These are phyloP conservation scores for Kluyveromyces marxianus DNA, from an alignment of 1,139 yeast species.

Conservation along the genomic window DNA sequence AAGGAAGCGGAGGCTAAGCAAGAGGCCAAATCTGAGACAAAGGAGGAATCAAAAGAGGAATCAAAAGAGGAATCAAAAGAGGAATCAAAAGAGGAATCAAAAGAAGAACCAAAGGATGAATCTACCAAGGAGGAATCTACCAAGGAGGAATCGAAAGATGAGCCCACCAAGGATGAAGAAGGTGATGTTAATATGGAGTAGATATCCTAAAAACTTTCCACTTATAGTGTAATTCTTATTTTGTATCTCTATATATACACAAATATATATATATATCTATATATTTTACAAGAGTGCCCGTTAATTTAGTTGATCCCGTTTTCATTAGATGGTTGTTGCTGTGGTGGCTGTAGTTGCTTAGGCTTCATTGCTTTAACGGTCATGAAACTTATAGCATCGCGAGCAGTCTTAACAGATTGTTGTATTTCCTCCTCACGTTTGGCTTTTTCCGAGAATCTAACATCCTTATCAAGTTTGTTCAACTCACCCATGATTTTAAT, in stretches of 20 bases:
- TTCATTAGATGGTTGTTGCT: too few relatives aligned
- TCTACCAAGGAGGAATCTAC: not conserved
- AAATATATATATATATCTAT: too few relatives aligned
- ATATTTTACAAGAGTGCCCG: too few relatives aligned
- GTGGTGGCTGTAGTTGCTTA: too few relatives aligned
- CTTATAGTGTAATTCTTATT: too few relatives aligned
- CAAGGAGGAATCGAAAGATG: not conserved
- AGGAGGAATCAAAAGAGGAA: conserved; percentile 7
- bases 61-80: not conserved
- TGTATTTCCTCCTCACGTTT: conserved; percentile 40
- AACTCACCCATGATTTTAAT: conserved; percentile 38
- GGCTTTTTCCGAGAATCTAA: conserved; percentile 35
- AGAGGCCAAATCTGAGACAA: conserved; percentile 15
- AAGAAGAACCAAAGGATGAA: not conserved
- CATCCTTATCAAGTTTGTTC: conserved; percentile 32
- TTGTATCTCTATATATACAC: too few relatives aligned
- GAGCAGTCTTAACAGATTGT: conserved; percentile 41
- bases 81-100: not conserved
- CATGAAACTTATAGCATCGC: conserved; percentile 51
- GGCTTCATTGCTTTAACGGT: conserved; percentile 32
- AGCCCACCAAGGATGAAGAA: conserved; percentile 13
- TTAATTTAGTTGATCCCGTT: too few relatives aligned
- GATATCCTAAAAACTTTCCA: not conserved
- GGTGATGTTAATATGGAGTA: conserved; percentile 26
- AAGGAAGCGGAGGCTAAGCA: conserved; percentile 10